Conservation (phyloP, 2,329 filamentous ascomycete genomes). For the Epichloe glyceriae region DNA sequence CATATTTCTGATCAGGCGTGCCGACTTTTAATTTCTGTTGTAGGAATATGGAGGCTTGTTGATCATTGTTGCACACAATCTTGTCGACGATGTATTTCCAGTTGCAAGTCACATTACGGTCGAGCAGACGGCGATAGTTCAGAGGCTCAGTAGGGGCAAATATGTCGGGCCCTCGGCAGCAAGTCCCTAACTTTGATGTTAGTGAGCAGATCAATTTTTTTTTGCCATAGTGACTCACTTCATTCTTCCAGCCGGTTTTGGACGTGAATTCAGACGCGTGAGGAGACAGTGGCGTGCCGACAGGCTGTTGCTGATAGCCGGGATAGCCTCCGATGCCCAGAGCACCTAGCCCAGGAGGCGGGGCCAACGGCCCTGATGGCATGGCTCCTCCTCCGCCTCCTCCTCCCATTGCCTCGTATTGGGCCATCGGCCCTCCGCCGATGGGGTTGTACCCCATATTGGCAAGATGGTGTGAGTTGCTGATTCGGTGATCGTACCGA, state of each 20-base stretch:
- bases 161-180: conserved; percentile 58
- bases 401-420: conserved; percentile 24
- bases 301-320: conserved; percentile 40
- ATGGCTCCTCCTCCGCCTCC: conserved; percentile 21
- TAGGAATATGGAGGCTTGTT: conserved; percentile 96
- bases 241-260: conserved; percentile 39
- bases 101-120: conserved; percentile 93
- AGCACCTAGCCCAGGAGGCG: conserved; percentile 21
- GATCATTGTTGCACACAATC: conserved; percentile 98
- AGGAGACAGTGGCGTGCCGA: conserved; percentile 56
- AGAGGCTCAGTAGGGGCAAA: conserved; percentile 79
- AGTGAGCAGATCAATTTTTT: neutral
- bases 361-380: conserved; percentile 19
- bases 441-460: conserved; percentile 20
- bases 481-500: conserved; percentile 34
- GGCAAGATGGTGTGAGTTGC: conserved; percentile 20
- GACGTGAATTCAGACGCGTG: conserved; percentile 64
- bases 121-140: conserved; percentile 89
- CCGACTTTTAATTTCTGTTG: conserved; percentile 98
- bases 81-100: conserved; percentile 99
- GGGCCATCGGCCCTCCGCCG: conserved; percentile 16
- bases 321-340: conserved; percentile 32
- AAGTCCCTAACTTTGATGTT: conserved; percentile 14
- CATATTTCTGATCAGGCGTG: conserved; percentile 87
- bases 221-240: conserved; percentile 26